Evolutionary conservation across 495 filamentous ascomycete species (phyloP), one percentile per base, ranked within the genome.

Genomic region (Aspergillus carlsbadensis): DNA sequence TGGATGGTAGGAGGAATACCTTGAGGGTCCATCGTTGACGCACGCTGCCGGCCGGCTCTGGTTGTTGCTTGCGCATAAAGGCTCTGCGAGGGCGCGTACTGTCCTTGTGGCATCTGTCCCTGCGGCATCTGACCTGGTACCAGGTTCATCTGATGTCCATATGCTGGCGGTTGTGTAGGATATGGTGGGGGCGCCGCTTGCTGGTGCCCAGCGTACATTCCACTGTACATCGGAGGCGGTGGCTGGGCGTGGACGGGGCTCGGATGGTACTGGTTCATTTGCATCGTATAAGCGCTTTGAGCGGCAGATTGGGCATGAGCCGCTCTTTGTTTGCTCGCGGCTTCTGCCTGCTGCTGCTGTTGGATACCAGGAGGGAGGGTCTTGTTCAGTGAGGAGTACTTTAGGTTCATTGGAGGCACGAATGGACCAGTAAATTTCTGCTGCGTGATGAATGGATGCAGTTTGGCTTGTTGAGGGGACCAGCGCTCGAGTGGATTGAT

Each of bases 371-470:
- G 93, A 42, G 95, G 92, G 7, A 93, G 90, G 8, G 94, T 95
- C 63, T 91, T 85, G 61, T 87, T 89, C 24, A 88, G 74, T 10
- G 90, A 86, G 39, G 87, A 89, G 35, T 90, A 84, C 70, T 96
- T 96, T 41, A 96, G 73, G 60, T 96, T 96, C 91, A 96, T 95
- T 8, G 93, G 95, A n/a, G 95, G 95, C 31, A 97, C 86, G 65
- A 98, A 99, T 6, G 90, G 90, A 13, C 91, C 92, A 0, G 92
- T 96, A 67, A 87, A 98, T 74, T 99, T 99, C 60, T 94, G 88
- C 63, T 99, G 95, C 0, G 95, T 99, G 64, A 99, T 99, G 77
- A 99, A 99, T 4, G 95, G 95, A 64, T 99, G 95, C 63, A 96
- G 70, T 65, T 96, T 96, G 29, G 95, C 95, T 69, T 99, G 95